Conservation (phyloP, 768 basidiomycete genomes). For the Lactarius hengduanensis region DNA sequence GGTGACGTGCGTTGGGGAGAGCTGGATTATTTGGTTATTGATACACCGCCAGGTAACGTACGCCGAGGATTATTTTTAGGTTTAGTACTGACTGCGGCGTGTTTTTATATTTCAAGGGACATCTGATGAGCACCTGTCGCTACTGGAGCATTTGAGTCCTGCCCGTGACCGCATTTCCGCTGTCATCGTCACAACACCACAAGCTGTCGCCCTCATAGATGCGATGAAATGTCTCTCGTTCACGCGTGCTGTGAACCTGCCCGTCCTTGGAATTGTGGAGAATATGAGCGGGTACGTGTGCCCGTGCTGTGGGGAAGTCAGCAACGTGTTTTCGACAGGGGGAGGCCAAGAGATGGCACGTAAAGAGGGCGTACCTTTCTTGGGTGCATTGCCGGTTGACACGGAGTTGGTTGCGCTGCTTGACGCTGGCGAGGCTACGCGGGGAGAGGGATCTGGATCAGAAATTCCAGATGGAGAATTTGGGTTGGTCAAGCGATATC, state of each 20-base stretch:
- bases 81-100: neutral
- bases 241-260: constrained; percentile 81
- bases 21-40: constrained; percentile 89
- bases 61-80: neutral
- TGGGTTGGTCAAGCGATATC: constrained; percentile 59
- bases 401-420: constrained; percentile 83
- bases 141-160: constrained; percentile 90
- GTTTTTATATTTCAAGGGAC: constrained; percentile 61
- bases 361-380: constrained; percentile 67
- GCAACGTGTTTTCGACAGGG: constrained; percentile 91
- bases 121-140: constrained; percentile 96
- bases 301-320: constrained; percentile 94
- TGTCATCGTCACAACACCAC: constrained; percentile 94
- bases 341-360: constrained; percentile 89
- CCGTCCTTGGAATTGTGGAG: constrained; percentile 89
- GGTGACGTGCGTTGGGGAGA: constrained; percentile 95
- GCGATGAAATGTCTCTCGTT: constrained; percentile 97
- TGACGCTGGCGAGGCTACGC: constrained; percentile 54
- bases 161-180: constrained; percentile 75
- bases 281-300: constrained; percentile 99
- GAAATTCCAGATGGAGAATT: constrained; percentile 38
- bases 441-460: constrained; percentile 18
- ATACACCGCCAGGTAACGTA: constrained; percentile 87
- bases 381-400: constrained; percentile 92
- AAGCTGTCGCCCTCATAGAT: constrained; percentile 93